Evolutionary conservation across 371 early-diverging fungal genomes (phyloP), one percentile per base, ranked within the genome.

Genomic region (Mortierella sp.): DNA sequence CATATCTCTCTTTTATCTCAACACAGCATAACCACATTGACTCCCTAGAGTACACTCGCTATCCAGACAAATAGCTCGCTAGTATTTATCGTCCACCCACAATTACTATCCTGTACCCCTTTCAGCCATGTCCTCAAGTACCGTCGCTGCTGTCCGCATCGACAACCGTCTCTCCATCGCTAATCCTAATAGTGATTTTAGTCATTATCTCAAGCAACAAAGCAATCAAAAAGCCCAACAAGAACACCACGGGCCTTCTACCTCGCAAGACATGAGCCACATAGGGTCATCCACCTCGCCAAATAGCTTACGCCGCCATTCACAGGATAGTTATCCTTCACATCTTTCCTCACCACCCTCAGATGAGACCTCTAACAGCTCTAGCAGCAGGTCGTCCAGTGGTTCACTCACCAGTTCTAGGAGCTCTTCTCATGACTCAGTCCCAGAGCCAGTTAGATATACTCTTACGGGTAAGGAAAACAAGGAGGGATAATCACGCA

Each of bases 171-270:
- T 66, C 49, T 73, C 69, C 10, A 22, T 34, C 28, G 35, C 49
- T 32, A 37, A 68, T 19, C 81, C 69, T 13, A 40, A 57, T 23
- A 76, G 69, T 32, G 72, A 81, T 23, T 72, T 64, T 53, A 63
- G 28, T 40, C 58, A 66, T 9, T 72, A 81, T 34, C 51, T 61
- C 19, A 49, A 19, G 19, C 49, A 49, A n/a, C 49, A 49, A 23
- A 12, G 19, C 49, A 8, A 19, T 3, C 19, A 22, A 29, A 56
- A 51, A 23, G 68, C 64, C 13, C 75, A 75, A 35, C 68, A 42
- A 62, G 9, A 51, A 28, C 51, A 51, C 35, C 54, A 43, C n/a
- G n/a, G n/a, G 15, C 15, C n/a, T n/a, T 56, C 37, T 3, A 58
- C 8, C 1, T 31, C 56, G 3, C 55, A 49, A 2, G 55, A 31